Evolutionary conservation across 2,329 filamentous ascomycete species (phyloP).

Genomic region (Dothidotthia symphoricarpi): DNA sequence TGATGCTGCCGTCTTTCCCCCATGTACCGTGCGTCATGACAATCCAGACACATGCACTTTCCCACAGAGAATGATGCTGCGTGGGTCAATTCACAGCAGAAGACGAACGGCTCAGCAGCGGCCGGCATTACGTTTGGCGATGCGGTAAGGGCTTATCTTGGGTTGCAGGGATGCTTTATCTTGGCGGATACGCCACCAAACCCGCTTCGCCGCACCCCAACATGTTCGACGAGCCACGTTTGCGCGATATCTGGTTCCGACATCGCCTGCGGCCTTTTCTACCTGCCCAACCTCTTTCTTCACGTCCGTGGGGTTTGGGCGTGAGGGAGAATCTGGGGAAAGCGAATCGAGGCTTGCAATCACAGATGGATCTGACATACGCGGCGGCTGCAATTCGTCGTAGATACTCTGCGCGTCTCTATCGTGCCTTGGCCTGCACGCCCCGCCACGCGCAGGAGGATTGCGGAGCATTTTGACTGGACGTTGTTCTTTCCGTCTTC

Average conservation of each 20-base stretch:
- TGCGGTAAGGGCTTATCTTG: slow-evolving; percentile 35
- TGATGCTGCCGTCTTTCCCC: slow-evolving; percentile 1
- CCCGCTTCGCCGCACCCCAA: slow-evolving; percentile 15
- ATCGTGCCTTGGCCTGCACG: no score
- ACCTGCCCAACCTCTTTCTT: slow-evolving; percentile 7
- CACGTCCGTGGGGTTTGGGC: slow-evolving; percentile 27
- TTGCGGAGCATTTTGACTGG: slow-evolving; percentile 22
- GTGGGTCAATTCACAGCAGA: slow-evolving; percentile 12
- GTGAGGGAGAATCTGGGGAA: slow-evolving; percentile 6
- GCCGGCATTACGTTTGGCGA: slow-evolving; percentile 35
- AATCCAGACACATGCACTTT: no score
- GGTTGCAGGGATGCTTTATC: slow-evolving; percentile 17
- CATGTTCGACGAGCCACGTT: slow-evolving; percentile 21
- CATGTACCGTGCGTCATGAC: neutral
- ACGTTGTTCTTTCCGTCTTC: slow-evolving; percentile 10
- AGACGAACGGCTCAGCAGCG: slow-evolving; percentile 17
- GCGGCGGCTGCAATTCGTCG: slow-evolving; percentile 14
- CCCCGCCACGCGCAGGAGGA: slow-evolving; percentile 9
- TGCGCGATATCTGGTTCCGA: slow-evolving; percentile 30
- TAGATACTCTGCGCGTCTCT: neutral
- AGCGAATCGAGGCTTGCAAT: slow-evolving; percentile 5
- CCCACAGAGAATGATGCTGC: neutral
- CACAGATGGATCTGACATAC: slow-evolving; percentile 12
- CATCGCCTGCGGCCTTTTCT: slow-evolving; percentile 34
- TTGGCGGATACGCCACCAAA: slow-evolving; percentile 24